Percentiles rank a stretch among this genome's conserved stretches.
phyloP scores from a whole-genome alignment of 192 early-diverging fungal species.

The Rhizophagus sp. region DNA sequence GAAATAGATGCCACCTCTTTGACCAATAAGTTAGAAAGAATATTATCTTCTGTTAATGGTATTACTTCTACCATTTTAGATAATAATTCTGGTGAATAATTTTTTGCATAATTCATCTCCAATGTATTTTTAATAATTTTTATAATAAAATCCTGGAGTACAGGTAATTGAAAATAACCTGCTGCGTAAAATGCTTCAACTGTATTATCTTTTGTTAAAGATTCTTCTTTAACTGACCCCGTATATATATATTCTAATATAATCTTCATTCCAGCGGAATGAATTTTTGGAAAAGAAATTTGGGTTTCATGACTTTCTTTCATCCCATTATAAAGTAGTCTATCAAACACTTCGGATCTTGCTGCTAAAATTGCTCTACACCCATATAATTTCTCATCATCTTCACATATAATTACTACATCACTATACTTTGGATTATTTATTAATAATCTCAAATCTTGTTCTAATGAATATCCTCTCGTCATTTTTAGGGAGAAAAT shows the following conservation, averaged over 20 bases:
- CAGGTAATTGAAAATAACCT: conserved; percentile 8
- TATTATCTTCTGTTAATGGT: no score
- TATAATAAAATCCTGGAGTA: neutral
- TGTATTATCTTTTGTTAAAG: neutral
- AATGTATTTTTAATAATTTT: neutral
- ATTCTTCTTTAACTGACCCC: neutral
- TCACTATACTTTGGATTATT: conserved; percentile 14
- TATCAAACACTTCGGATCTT: conserved; percentile 8
- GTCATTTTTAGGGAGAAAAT: no score
- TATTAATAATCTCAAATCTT: neutral
- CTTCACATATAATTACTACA: neutral
- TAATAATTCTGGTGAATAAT: neutral
- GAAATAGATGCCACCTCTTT: no score
- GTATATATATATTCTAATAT: conserved; percentile 21
- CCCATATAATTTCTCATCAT: neutral
- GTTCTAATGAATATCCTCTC: no score
- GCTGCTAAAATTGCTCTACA: conserved; percentile 13
- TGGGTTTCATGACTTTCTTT: conserved; percentile 11
- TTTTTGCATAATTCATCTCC: neutral
- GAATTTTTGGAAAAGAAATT: neutral
- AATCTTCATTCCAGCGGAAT: neutral
- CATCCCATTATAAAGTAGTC: conserved; percentile 8
- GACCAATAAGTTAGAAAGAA: no score
- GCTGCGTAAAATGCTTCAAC: neutral
- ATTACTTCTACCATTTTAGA: neutral